Evolutionary conservation across 371 early-diverging fungal genomes (phyloP), one percentile per base, ranked within the genome.

Genomic region (Actinomortierella wolfii): DNA sequence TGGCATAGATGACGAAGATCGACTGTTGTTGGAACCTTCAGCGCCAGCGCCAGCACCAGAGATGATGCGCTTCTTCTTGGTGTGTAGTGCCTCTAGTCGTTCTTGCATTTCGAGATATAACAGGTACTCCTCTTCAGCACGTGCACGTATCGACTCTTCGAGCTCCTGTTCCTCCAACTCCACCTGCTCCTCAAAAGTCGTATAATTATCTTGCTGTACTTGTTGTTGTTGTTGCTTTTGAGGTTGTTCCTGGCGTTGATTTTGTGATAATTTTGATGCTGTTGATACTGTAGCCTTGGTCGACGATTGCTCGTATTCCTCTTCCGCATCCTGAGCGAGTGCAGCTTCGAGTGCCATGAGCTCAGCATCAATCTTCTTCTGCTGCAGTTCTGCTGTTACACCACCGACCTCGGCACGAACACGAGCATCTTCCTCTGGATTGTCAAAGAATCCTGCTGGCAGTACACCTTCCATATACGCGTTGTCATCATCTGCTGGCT

Each of bases 381-480:
- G 66, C 51, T 67, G 67, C 21, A 43, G 62, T 41, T 73, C 64
- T 0, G 74, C 57, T 3, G 74, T 73, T 3, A 67, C 74, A 11
- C 74, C 74, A 40, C 74, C 74, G 29, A 73, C 67, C 48, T 73
- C 67, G 2, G 61, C 29, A 25, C 74, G 62, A 13, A 67, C 28
- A 9, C 64, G 54, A 11, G 74, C 63, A 44, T 67, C 74, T 43
- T 63, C 54, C 24, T 67, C 67, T 24, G 74, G 74, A 29, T 73
- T 59, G 39, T 73, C 74, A 57, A 73, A 73, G 47, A 73, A 73
- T 18, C 74, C 74, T 26, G 74, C 63, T 15, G 74, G 74, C 51
- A 73, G 34, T 23, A 67, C 74, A 1, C 74, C 74, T 8, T 58
- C 61, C 74, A 73, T 73, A 6, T 43, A 17, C 29, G 57, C 57